A percentile compares a stretch with the other conserved stretches of the same genome.
Conservation (phyloP, 106 monocot species). For the Iris macrosiphon region DNA sequence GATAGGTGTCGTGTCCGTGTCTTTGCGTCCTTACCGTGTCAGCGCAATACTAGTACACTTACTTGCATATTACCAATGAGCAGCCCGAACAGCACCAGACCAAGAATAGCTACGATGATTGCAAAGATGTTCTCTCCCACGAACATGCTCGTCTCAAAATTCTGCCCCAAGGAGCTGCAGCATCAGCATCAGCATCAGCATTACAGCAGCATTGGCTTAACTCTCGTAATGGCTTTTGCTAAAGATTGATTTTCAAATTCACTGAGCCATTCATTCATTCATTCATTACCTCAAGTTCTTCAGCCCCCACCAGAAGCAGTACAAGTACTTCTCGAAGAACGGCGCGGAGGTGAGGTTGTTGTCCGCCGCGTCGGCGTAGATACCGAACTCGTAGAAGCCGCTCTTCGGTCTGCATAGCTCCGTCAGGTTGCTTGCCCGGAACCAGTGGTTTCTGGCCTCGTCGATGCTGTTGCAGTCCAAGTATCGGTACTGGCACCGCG, state of each 20-base stretch:
- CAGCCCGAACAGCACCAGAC: conserved; percentile 48
- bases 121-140: conserved; percentile 44
- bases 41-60: too few relatives aligned
- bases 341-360: conserved; percentile 17
- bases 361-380: conserved; percentile 56
- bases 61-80: conserved; percentile 69
- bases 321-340: conserved; percentile 45
- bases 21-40: too few relatives aligned
- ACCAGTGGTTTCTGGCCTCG: conserved; percentile 41
- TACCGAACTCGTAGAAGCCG: conserved; percentile 56
- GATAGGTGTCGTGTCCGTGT: too few relatives aligned
- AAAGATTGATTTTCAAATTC: too few relatives aligned
- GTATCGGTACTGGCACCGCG: conserved; percentile 33
- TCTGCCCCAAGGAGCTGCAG: conserved; percentile 46
- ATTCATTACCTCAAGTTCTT: conserved; percentile 36
- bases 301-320: conserved; percentile 62
- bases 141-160: conserved; percentile 36
- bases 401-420: conserved; percentile 39
- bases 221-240: too few relatives aligned
- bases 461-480: conserved; percentile 37
- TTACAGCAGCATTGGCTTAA: too few relatives aligned
- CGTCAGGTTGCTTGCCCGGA: conserved; percentile 44
- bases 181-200: neutral
- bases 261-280: too few relatives aligned
- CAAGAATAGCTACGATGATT: conserved; percentile 41